These are phyloP conservation scores for barley (Hordeum vulgare) DNA, from an alignment of 176 grass and related monocot genomes.

Conservation along the genomic window DNA sequence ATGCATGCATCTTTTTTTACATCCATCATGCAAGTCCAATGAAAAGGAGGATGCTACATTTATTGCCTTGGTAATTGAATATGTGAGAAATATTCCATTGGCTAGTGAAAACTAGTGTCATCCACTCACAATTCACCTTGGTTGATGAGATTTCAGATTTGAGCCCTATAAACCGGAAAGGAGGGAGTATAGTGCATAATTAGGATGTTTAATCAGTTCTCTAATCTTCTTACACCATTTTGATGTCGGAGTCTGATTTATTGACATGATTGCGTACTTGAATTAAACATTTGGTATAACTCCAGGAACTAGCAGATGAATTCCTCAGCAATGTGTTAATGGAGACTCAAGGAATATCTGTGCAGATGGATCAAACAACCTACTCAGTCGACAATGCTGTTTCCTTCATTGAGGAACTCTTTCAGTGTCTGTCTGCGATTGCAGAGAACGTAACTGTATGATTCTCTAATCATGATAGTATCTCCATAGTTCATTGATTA, in stretches of 20 bases:
- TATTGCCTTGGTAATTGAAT: too few species aligned
- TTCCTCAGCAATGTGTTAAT: conserved; percentile 16
- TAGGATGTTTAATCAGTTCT: conserved; percentile 12
- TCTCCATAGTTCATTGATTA: conserved; percentile 20
- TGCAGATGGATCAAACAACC: conserved; percentile 51
- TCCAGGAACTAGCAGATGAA: conserved; percentile 43
- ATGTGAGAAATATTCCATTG: too few species aligned
- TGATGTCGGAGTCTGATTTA: conserved; percentile 5
- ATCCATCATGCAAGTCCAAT: too few species aligned
- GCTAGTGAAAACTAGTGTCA: too few species aligned
- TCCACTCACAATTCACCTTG: too few species aligned
- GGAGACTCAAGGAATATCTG: conserved; percentile 40
- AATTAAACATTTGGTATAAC: conserved; percentile 22
- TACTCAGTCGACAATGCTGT: conserved; percentile 43
- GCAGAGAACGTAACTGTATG: conserved; percentile 42
- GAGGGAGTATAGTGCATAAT: not conserved
- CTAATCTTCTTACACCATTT: conserved; percentile 16
- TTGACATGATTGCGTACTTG: conserved; percentile 14
- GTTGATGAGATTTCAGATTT: too few species aligned
- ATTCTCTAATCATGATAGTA: conserved; percentile 5
- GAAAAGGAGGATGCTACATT: too few species aligned
- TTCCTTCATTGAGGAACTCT: conserved; percentile 61
- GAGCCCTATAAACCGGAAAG: too few species aligned
- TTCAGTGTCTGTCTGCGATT: conserved; percentile 37
- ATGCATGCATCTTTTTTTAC: too few species aligned